phyloP scores from a whole-genome alignment of 257 asterid species.

The Penstemon newberryi region DNA sequence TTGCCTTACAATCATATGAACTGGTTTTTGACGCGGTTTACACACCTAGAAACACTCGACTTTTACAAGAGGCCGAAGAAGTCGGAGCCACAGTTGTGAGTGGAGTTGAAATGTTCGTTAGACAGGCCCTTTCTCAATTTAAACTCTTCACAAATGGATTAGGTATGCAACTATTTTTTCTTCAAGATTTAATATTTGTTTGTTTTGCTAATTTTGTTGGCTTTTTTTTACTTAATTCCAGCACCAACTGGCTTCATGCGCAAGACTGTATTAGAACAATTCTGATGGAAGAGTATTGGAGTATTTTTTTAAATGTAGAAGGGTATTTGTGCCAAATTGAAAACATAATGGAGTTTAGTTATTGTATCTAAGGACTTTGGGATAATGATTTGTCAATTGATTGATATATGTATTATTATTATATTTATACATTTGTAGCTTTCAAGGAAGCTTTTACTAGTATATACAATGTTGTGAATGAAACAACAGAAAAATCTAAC shows the following conservation, averaged over 20 bases:
- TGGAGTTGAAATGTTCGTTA: conserved; percentile 76
- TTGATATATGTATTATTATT: no score
- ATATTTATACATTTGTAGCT: no score
- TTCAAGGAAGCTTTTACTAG: no score
- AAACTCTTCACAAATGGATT: conserved; percentile 64
- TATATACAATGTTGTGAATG: no score
- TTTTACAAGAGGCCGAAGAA: conserved; percentile 65
- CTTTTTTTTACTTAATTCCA: conserved; percentile 24
- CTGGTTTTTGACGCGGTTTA: conserved; percentile 73
- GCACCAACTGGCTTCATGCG: conserved; percentile 86
- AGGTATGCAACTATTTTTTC: conserved; percentile 38
- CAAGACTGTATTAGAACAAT: conserved; percentile 55
- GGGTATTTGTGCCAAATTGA: background rate
- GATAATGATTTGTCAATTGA: no score
- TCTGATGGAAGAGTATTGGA: conserved; percentile 31
- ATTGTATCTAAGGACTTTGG: no score
- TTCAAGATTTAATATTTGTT: background rate
- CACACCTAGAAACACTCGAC: conserved; percentile 65
- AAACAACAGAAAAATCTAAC: no score
- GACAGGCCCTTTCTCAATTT: conserved; percentile 68
- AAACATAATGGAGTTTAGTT: background rate
- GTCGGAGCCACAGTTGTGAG: conserved; percentile 65
- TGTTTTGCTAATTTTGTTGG: conserved; percentile 6
- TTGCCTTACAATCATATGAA: conserved; percentile 52
- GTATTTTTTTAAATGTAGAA: background rate